These are phyloP conservation scores for Kurtzmaniella cleridarum DNA, from an alignment of 805 yeast genomes.

Conservation along the genomic window DNA sequence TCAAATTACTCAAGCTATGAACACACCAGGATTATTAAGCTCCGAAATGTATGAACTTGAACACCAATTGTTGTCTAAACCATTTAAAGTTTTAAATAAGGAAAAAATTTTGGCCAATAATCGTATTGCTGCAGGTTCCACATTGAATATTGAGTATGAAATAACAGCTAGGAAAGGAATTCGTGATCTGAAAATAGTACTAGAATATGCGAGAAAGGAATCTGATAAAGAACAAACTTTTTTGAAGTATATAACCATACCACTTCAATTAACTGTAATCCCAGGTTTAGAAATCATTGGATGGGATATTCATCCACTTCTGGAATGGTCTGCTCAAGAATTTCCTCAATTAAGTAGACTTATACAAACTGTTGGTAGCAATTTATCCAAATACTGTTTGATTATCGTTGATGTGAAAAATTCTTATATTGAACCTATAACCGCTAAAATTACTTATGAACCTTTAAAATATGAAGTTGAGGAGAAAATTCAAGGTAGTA, in stretches of 20 bases:
- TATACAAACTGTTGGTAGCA: slow-evolving; percentile 11
- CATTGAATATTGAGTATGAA: slow-evolving; percentile 48
- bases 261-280: slow-evolving; percentile 64
- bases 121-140: slow-evolving; percentile 10
- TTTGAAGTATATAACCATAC: slow-evolving; percentile 57
- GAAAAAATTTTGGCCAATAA: slow-evolving; percentile 30
- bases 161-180: slow-evolving; percentile 71
- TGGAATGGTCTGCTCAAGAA: slow-evolving; percentile 19
- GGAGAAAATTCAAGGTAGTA: slow-evolving; percentile 23
- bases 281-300: slow-evolving; percentile 71
- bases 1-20: slow-evolving; percentile 32
- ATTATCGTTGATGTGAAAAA: slow-evolving; percentile 75
- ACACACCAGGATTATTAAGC: slow-evolving; percentile 38
- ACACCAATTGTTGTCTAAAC: slow-evolving; percentile 54
- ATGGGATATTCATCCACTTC: slow-evolving; percentile 66
- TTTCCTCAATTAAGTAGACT: slow-evolving; percentile 6
- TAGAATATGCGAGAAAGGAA: slow-evolving; percentile 52
- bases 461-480: slow-evolving; percentile 21
- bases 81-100: slow-evolving; percentile 51
- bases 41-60: slow-evolving; percentile 73
- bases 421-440: slow-evolving; percentile 60
- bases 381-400: slow-evolving; percentile 51
- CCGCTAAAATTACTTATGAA: slow-evolving; percentile 21
- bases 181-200: slow-evolving; percentile 54
- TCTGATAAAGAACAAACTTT: slow-evolving; percentile 15